Evolutionary conservation across 225 moss, liverwort and hornwort species (phyloP).

Genomic region (Sphagnum contortum): DNA sequence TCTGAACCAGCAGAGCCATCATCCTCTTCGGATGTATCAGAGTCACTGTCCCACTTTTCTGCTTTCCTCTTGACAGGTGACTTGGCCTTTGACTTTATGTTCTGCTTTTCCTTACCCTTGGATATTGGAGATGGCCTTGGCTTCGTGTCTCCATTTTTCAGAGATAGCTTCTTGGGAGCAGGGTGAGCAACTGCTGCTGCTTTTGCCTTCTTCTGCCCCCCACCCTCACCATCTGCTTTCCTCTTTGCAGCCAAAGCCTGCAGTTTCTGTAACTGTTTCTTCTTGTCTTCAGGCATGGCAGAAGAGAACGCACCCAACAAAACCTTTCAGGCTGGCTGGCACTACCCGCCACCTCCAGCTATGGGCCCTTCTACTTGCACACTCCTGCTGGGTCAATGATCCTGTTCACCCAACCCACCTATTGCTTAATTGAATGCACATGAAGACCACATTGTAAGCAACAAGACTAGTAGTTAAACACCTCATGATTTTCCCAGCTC

Average conservation of each 20-base stretch:
- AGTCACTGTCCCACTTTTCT: constrained; percentile 36
- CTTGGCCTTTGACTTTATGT: constrained; percentile 9
- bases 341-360: too few relatives aligned
- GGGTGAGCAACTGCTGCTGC: background rate
- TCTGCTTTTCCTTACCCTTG: constrained; percentile 21
- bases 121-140: constrained; percentile 21
- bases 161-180: constrained; percentile 14
- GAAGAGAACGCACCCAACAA: background rate
- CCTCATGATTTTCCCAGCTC: too few relatives aligned
- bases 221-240: constrained; percentile 43
- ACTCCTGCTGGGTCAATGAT: too few relatives aligned
- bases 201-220: constrained; percentile 34
- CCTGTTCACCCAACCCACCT: too few relatives aligned
- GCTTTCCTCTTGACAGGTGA: constrained; percentile 28
- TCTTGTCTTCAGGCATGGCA: constrained; percentile 57
- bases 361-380: too few relatives aligned
- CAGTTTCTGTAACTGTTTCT: constrained; percentile 32
- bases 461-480: too few relatives aligned
- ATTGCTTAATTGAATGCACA: too few relatives aligned
- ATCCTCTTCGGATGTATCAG: constrained; percentile 37
- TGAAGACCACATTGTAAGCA: too few relatives aligned
- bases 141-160: constrained; percentile 20
- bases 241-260: constrained; percentile 60
- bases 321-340: too few relatives aligned
- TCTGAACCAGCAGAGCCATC: constrained; percentile 37